phyloP scores from a whole-genome alignment of 306 rosid species.

The Begonia masoniana region DNA sequence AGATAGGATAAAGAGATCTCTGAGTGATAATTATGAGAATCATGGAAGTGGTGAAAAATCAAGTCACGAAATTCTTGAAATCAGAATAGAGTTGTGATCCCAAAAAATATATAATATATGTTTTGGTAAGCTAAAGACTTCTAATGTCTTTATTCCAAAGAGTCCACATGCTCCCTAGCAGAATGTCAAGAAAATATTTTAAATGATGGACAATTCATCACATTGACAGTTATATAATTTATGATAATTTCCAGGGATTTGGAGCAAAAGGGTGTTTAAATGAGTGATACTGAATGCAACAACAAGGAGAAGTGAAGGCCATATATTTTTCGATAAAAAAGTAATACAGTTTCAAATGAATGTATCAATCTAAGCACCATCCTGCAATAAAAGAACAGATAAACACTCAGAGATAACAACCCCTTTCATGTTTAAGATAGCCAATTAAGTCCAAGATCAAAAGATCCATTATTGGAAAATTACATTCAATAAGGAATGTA shows the following conservation, averaged over 20 bases:
- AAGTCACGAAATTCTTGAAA: constrained; percentile 32
- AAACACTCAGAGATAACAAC: constrained; percentile 26
- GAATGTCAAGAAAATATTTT: constrained; percentile 12
- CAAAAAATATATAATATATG: constrained; percentile 23
- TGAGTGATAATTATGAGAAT: constrained; percentile 24
- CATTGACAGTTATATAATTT: constrained; percentile 20
- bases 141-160: constrained; percentile 32
- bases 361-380: constrained; percentile 43
- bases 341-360: constrained; percentile 46
- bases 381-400: constrained; percentile 64
- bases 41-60: constrained; percentile 29
- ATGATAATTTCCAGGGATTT: constrained; percentile 32
- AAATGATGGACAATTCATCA: constrained; percentile 18
- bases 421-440: constrained; percentile 1
- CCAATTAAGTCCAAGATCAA: constrained; percentile 10
- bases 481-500: no score
- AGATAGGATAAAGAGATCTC: constrained; percentile 28
- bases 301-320: constrained; percentile 37
- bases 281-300: constrained; percentile 31
- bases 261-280: constrained; percentile 23
- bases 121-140: constrained; percentile 39
- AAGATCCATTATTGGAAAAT: neutral
- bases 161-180: constrained; percentile 21
- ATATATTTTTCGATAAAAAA: constrained; percentile 38
- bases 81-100: constrained; percentile 23